Conservation (phyloP, 192 early-diverging fungal genomes). For the Podila verticillata region DNA sequence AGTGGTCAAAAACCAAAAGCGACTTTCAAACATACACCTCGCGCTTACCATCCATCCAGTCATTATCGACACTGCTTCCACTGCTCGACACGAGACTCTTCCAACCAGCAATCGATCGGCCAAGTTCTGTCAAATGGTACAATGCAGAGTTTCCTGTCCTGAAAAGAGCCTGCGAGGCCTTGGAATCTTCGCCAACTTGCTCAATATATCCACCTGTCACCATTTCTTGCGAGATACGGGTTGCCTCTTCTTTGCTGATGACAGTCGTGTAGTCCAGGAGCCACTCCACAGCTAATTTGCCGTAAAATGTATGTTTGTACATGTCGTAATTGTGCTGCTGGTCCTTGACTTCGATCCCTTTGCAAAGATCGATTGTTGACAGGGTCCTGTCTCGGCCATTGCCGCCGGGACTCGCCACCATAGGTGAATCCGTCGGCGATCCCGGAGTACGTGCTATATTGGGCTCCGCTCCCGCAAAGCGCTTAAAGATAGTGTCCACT, state of each 20-base stretch:
- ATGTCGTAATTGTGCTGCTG: conserved; percentile 40
- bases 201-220: conserved; percentile 56
- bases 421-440: neutral
- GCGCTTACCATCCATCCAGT: conserved; percentile 41
- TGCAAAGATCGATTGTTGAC: conserved; percentile 28
- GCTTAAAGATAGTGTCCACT: conserved; percentile 53
- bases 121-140: conserved; percentile 49
- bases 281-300: conserved; percentile 58
- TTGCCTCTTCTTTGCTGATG: conserved; percentile 58
- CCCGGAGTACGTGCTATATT: conserved; percentile 18
- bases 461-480: conserved; percentile 56
- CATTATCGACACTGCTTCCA: conserved; percentile 21
- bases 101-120: conserved; percentile 50
- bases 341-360: conserved; percentile 57
- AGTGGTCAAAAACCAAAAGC: no score
- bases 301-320: conserved; percentile 58
- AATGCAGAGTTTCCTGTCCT: conserved; percentile 27
- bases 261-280: conserved; percentile 61
- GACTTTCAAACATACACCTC: no score
- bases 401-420: conserved; percentile 9
- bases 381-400: conserved; percentile 17
- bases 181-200: conserved; percentile 36
- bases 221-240: conserved; percentile 55
- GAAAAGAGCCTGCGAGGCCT: conserved; percentile 21
- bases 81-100: conserved; percentile 13